A percentile compares a stretch with the other conserved stretches of the same genome.
phyloP scores from a whole-genome alignment of 192 early-diverging fungal genomes.

The Linnemannia schmuckeri region DNA sequence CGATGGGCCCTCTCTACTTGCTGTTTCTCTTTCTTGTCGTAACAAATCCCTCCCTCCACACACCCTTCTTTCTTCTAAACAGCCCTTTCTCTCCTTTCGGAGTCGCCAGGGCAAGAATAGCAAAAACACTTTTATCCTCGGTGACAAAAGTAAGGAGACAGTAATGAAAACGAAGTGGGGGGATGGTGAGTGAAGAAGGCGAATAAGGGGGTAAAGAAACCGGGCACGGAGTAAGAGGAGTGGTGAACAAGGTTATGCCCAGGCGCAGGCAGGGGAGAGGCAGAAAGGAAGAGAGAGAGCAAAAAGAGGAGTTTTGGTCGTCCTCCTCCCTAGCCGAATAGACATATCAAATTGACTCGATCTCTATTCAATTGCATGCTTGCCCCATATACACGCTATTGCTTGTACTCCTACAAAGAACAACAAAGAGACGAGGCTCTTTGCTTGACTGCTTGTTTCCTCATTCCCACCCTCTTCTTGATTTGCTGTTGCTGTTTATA shows the following conservation, averaged over 20 bases:
- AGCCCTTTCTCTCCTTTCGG: too few relatives aligned
- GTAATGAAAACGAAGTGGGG: background rate
- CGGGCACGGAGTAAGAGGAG: background rate
- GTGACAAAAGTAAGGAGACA: background rate
- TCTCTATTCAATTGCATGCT: background rate
- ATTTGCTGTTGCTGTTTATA: background rate
- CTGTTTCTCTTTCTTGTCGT: background rate
- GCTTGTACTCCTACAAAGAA: background rate
- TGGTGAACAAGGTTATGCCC: background rate
- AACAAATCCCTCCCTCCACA: background rate
- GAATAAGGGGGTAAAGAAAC: background rate
- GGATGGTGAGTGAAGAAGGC: background rate
- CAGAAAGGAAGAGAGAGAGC: background rate
- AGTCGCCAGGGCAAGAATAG: too few relatives aligned
- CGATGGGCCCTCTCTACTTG: background rate
- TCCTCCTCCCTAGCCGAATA: too few relatives aligned
- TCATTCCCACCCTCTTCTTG: background rate
- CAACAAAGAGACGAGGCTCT: background rate
- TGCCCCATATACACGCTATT: background rate
- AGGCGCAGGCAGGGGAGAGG: background rate
- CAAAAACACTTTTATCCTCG: background rate
- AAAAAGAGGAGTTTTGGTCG: background rate
- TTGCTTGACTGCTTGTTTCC: background rate
- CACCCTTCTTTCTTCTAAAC: too few relatives aligned
- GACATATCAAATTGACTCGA: too few relatives aligned